Base-by-base conservation (phyloP, 2,329 filamentous ascomycete genomes). In the Aspergillus nomiae region DNA sequence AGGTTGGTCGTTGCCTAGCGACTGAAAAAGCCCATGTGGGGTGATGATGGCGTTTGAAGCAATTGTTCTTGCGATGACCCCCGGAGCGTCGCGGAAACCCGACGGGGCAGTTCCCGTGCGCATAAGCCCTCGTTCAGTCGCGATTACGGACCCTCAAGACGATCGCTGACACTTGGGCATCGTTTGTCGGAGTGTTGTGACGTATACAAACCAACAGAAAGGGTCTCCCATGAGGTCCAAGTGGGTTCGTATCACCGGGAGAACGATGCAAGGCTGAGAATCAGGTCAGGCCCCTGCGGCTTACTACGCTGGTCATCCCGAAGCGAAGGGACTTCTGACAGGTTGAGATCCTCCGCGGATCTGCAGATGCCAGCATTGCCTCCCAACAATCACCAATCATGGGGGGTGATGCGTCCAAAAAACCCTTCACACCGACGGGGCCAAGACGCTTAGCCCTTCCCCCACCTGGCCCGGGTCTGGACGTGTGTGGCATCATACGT, bases 401-500 rank as follows among this genome's bases (percentile, higher is more conserved):
- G 19, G 12, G n/a, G 10, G 34, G n/a, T 2, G 8, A 2, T 3
- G 6, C 51, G 10, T 19, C n/a, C 19, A 32, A 55, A 14, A 19
- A 32, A 2, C 38, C 38, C 38, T 41, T 9, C 38, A 4, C 38
- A 10, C 38, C 30, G 9, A 19, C 30, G 7, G 10, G n/a, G 51
- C 51, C 51, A 55, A 55, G 51, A 19, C 51, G n/a, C 32, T 38
- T 55, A 38, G 34, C 51, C 11, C 26, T 8, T 54, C 12, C 51
- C 51, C 51, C 51, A 54, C 51, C 32, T 36, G 9, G 51, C 51
- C 24, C 19, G 2, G 7, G 32, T 54, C 51, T 54, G 51, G 30
- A 54, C 30, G 24, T 24, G 30, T 24, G 51, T 54, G 51, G 51
- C 51, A 54, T 54, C 51, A 54, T 55, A 55, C 51, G 51, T 55